Conservation (phyloP, 257 asterid genomes). For the Solanum sitiens region DNA sequence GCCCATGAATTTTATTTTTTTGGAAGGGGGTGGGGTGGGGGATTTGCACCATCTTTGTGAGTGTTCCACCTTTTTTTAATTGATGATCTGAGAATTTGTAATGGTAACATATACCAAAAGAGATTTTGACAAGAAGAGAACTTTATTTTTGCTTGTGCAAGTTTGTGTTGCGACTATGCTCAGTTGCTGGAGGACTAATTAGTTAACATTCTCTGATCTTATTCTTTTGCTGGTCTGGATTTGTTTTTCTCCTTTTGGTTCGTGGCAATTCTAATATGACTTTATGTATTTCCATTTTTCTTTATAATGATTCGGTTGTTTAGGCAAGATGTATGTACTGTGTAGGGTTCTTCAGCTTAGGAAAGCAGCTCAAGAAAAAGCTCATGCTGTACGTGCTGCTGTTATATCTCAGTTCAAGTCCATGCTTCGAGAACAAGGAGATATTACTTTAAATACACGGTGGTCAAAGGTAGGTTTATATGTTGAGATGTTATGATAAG, state of each 20-base stretch:
- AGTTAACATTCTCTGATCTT: not conserved
- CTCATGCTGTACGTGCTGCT: slow-evolving; percentile 71
- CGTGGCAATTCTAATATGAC: not conserved
- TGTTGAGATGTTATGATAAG: not conserved
- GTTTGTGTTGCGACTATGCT: not conserved
- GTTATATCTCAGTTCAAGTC: slow-evolving; percentile 57
- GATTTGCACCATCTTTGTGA: not conserved
- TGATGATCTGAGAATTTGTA: not conserved
- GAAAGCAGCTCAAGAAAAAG: slow-evolving; percentile 71
- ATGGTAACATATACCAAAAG: not conserved
- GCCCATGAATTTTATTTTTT: not conserved
- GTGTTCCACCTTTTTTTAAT: not conserved
- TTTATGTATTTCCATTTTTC: not conserved
- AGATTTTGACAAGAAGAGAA: not conserved
- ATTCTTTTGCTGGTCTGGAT: not conserved
- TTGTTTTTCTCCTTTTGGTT: not conserved
- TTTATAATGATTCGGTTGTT: slow-evolving; percentile 1
- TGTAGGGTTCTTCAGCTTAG: slow-evolving; percentile 66
- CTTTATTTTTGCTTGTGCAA: not conserved
- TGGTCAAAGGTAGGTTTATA: slow-evolving; percentile 77
- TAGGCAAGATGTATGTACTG: slow-evolving; percentile 2
- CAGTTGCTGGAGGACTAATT: not conserved
- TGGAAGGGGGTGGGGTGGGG: not conserved
- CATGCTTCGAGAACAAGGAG: slow-evolving; percentile 72
- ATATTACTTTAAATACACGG: slow-evolving; percentile 54